These are phyloP conservation scores for Termitomyces bulborhizus DNA, from an alignment of 768 basidiomycete genomes.

Conservation along the genomic window DNA sequence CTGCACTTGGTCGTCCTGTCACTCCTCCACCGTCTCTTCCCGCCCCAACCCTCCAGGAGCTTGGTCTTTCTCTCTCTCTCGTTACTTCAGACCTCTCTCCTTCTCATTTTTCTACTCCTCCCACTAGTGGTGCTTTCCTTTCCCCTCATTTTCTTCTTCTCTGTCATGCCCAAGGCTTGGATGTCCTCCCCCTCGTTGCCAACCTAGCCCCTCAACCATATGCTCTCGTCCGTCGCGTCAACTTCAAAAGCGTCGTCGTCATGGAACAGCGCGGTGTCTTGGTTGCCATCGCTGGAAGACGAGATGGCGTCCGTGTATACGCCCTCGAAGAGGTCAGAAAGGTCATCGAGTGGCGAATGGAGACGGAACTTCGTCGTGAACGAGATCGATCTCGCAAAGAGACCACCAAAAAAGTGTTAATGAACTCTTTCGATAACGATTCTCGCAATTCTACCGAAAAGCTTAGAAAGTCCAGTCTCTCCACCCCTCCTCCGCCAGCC, in stretches of 20 bases:
- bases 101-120: conserved; percentile 73
- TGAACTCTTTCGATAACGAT: conserved; percentile 28
- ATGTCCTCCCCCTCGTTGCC: conserved; percentile 73
- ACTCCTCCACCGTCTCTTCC: conserved; percentile 72
- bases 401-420: conserved; percentile 46
- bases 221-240: conserved; percentile 73
- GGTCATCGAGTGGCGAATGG: conserved; percentile 84
- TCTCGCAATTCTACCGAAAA: conserved; percentile 41
- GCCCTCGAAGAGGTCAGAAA: conserved; percentile 83
- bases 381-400: conserved; percentile 67
- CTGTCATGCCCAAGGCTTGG: conserved; percentile 81
- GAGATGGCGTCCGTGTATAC: conserved; percentile 85
- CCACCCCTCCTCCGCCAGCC: conserved; percentile 26
- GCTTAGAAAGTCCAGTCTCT: conserved; percentile 36
- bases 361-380: conserved; percentile 71
- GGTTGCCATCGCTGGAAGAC: conserved; percentile 83
- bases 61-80: conserved; percentile 66
- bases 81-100: conserved; percentile 66
- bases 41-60: conserved; percentile 65
- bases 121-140: conserved; percentile 73
- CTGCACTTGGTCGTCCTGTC: conserved; percentile 41
- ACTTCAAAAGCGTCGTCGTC: conserved; percentile 83
- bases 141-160: conserved; percentile 77
- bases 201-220: conserved; percentile 76
- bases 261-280: conserved; percentile 90